A percentile compares a stretch with the other conserved stretches of the same genome.
phyloP scores from a whole-genome alignment of 371 early-diverging fungal genomes.

The Synchytrium microbalum region DNA sequence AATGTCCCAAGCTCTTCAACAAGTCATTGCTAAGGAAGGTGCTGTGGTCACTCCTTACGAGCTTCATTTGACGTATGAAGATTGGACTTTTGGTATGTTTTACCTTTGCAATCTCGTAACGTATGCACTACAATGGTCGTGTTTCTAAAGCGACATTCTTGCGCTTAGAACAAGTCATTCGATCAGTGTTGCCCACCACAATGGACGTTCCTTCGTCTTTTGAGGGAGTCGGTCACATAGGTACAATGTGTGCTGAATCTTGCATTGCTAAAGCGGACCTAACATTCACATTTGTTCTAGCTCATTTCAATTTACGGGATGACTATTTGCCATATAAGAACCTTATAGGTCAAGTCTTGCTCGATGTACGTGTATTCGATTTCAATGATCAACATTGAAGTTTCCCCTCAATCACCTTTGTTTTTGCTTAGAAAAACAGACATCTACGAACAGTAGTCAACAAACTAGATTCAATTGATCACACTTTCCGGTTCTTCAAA shows the following conservation, averaged over 20 bases:
- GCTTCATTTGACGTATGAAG: conserved; percentile 24
- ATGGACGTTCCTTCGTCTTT: conserved; percentile 81
- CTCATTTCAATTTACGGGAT: conserved; percentile 92
- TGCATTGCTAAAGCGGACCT: not conserved
- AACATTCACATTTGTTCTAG: conserved; percentile 27
- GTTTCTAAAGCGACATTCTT: too few relatives aligned
- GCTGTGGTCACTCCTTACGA: conserved; percentile 3
- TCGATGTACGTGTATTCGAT: conserved; percentile 59
- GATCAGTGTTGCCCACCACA: conserved; percentile 82
- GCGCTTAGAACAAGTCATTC: conserved; percentile 73
- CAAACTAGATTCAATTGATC: conserved; percentile 90
- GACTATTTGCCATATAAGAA: conserved; percentile 81
- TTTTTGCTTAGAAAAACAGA: conserved; percentile 70
- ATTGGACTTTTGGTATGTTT: conserved; percentile 35
- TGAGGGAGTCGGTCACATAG: conserved; percentile 94
- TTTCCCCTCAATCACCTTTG: conserved; percentile 1
- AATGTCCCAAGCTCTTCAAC: not conserved
- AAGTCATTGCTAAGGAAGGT: not conserved
- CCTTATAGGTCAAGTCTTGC: conserved; percentile 86
- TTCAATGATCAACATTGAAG: conserved; percentile 2
- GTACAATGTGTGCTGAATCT: conserved; percentile 29
- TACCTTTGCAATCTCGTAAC: too few relatives aligned
- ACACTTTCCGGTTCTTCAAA: conserved; percentile 89
- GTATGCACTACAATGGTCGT: too few relatives aligned
- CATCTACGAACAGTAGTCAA: conserved; percentile 88